Evolutionary conservation across 345 rosid genomes (phyloP), one percentile per base, ranked within the genome.

Genomic region (Salix brachista): DNA sequence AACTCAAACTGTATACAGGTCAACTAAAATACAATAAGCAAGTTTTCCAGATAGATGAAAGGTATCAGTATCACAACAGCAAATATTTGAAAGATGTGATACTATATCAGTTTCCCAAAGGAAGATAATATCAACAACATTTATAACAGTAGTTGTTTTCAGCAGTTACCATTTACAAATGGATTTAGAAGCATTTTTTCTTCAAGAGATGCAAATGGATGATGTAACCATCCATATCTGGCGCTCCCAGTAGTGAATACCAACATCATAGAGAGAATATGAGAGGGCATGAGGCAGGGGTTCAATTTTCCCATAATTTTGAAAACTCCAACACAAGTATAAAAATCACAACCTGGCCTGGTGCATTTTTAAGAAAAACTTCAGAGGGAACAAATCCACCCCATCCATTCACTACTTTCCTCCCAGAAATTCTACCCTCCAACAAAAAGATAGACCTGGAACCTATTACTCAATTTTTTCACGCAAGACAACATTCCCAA

Each of bases 1-100:
- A 70, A 34, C 62, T 36, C 34, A 67, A 77, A 26, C 6, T 19
- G 28, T 13, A 62, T 7, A 21, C 34, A 21, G 65, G 25, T 72
- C 54, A 70, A 56, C 60, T 46, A 30, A 39, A 28, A 52, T 65
- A 14, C 8, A 75, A 18, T 17, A 61, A 36, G 30, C 36, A 42
- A 14, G 32, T 69, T 48, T 21, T n/a, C 17, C 14, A 72, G 37
- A 80, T 70, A 48, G 17, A 41, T 17, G 58, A 69, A 76, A 75
- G 39, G 34, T 39, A 74, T 28, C 25, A n/a, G 2, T 14, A 9
- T 41, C 34, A 50, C 26, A 32, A 8, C 21, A 62, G 8, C 50
- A 58, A 28, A 21, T 54, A 37, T 37, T 7, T 66, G 32, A 6
- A n/a, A 52, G 56, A 23, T 41, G 12, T 11, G 65, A 37, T 34